Evolutionary conservation across 2,329 filamentous ascomycete genomes (phyloP), one percentile per base, ranked within the genome.

Genomic region (Byssochlamys sp.): DNA sequence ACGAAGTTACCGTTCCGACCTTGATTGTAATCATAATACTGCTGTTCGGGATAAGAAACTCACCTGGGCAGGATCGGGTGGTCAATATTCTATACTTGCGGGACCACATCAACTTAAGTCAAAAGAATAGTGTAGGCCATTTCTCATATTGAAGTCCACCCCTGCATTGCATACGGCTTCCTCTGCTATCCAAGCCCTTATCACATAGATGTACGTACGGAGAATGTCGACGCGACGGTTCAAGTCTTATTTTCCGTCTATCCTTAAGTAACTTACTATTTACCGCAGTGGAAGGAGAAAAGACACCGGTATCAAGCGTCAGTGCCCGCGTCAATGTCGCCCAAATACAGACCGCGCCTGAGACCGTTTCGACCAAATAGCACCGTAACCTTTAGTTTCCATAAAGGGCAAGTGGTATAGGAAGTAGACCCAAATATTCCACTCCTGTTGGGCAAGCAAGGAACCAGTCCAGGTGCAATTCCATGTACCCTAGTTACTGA

Each of bases 31-130:
- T n/a, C n/a, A 62, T 24, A 54, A 56, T 14, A 10, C 58, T 5
- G 58, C 58, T 25, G 53, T 62, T 27, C 55, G 56, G 35, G 56
- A 33, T 3, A 62, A 61, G 26, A 61, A 31, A 12, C 53, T 62
- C 12, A 29, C 50, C 24, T 62, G 60, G 61, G 61, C 61, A 45
- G 61, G 60, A 6, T 60, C 60, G 7, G 58, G 58, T 11, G 58
- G 56, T 3, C 58, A 60, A 53, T 59, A 57, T 52, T 55, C 52
- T 4, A 53, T 53, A 9, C 11, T 53, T 19, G 52, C 52, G 3
- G 52, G 25, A 7, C 52, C 52, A 27, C 50, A 28, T 45, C 39
- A 45, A 19, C n/a, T 7, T 2, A 24, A 19, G 4, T 1, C 39
- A 7, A 9, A 24, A 14, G 39, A 45, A 45, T 9, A 14, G 39